Conservation (phyloP, 176 grass and related monocot species). For the Triticum dicoccoides region DNA sequence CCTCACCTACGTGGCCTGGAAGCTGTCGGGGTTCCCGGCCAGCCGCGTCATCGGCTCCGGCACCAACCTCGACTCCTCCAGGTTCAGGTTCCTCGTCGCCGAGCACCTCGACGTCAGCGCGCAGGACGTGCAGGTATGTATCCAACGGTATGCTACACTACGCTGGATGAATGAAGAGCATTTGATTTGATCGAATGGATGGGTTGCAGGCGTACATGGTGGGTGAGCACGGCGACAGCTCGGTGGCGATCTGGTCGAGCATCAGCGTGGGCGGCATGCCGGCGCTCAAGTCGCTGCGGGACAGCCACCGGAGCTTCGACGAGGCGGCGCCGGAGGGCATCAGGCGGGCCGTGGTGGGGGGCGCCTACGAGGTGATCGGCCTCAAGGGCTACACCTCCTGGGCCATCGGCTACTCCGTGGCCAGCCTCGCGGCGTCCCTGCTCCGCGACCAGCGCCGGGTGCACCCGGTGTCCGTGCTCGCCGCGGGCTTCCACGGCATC, state of each 20-base stretch:
- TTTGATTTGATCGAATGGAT: neutral
- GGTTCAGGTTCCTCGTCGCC: neutral
- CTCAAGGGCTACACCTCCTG: constrained; percentile 83
- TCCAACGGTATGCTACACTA: neutral
- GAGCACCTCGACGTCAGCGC: neutral
- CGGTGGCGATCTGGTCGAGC: constrained; percentile 76
- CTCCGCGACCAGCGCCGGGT: constrained; percentile 75
- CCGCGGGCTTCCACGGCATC: constrained; percentile 61
- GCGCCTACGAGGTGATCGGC: constrained; percentile 76
- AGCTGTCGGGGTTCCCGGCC: neutral
- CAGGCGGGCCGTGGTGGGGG: constrained; percentile 46
- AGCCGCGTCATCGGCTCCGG: neutral
- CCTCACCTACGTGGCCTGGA: neutral
- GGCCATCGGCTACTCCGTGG: constrained; percentile 87
- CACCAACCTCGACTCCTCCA: neutral
- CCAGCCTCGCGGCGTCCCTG: constrained; percentile 53
- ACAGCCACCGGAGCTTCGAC: constrained; percentile 45
- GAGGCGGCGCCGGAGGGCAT: constrained; percentile 47
- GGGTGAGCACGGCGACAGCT: constrained; percentile 80
- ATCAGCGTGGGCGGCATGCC: constrained; percentile 67
- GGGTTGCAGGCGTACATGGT: constrained; percentile 70
- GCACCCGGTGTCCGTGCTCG: constrained; percentile 73
- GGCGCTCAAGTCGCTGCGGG: constrained; percentile 47
- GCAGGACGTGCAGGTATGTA: neutral
- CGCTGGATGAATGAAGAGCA: neutral